Conservation (phyloP, 2,329 filamentous ascomycete genomes). For the Aspergillus candidus region DNA sequence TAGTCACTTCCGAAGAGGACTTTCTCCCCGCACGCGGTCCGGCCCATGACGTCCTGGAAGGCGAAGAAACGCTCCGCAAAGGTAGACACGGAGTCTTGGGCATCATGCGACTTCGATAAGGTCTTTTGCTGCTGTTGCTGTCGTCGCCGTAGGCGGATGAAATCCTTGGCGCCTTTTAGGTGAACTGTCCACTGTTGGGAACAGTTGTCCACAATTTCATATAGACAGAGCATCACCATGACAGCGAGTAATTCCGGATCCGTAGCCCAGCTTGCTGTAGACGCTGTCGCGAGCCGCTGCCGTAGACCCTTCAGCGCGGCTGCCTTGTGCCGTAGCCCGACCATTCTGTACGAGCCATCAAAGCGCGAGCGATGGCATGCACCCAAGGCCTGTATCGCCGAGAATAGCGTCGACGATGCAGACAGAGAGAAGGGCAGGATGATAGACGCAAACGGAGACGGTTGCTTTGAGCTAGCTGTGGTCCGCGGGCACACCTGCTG, state of each 20-base stretch:
- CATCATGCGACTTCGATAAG: conserved; percentile 6
- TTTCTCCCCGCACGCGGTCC: conserved; percentile 46
- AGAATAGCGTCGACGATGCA: conserved; percentile 33
- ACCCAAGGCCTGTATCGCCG: conserved; percentile 34
- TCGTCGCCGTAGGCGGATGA: conserved; percentile 38
- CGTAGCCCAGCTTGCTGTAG: conserved; percentile 20
- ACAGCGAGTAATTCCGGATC: conserved; percentile 36
- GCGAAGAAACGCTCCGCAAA: conserved; percentile 46
- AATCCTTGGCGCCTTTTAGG: conserved; percentile 43
- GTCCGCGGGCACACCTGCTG: conserved; percentile 38
- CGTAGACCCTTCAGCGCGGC: conserved; percentile 34
- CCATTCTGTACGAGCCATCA: conserved; percentile 24
- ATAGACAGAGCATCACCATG: conserved; percentile 45
- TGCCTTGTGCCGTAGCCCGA: conserved; percentile 34
- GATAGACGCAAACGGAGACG: conserved; percentile 36
- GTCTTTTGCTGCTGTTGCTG: conserved; percentile 12
- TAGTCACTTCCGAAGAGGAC: conserved; percentile 45
- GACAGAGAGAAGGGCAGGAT: conserved; percentile 36
- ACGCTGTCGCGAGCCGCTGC: conserved; percentile 25
- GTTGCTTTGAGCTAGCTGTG: conserved; percentile 28
- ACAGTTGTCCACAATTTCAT: conserved; percentile 41
- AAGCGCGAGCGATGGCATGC: conserved; percentile 34
- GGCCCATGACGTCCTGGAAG: conserved; percentile 48
- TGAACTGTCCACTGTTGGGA: conserved; percentile 46
- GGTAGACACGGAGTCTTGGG: conserved; percentile 25